Evolutionary conservation across 371 early-diverging fungal genomes (phyloP), one percentile per base, ranked within the genome.

Genomic region (Syncephalastrum contaminatum): DNA sequence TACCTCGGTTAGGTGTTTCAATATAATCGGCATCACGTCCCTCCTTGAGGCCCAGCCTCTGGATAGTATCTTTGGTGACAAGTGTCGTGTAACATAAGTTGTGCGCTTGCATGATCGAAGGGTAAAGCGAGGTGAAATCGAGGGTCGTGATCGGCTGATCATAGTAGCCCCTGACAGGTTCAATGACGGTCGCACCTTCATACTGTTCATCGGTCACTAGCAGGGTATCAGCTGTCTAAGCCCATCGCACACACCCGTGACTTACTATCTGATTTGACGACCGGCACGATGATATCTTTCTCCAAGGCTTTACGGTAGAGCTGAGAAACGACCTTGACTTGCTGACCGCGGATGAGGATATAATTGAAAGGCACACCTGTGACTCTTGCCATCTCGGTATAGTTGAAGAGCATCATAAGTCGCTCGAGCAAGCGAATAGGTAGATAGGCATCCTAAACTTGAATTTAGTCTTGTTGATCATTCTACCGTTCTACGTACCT

Each of bases 81-180:
- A 96, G 81, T 0, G 99, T 99, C 0, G 99, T 95, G 72, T 99
- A 99, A 72, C 99, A 99, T 18, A 99, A 77, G 67, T 99, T 99
- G 70, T 99, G 97, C 5, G 98, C 99, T 88, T 99, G 99, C 96
- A 99, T 99, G 65, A 99, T 99, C 10, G 99, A 98, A 10, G 99
- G 99, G 75, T 99, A 99, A 69, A 99, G 85, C 0, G 99, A 99
- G 0, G 91, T 92, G 77, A 99, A 99, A 87, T 99, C 99, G 19
- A 99, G 85, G 0, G 99, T 99, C 7, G 99, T 95, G 60, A 99
- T 96, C 2, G 99, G 99, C 4, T 85, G 77, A 54, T 92, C 88
- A 68, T 99, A 99, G 64, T 92, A 99, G 10, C 99, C 99, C 63
- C 86, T 92, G 45, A 85, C 82, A 21, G 99, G 99, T 47, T 99